Evolutionary conservation across 177 flowering plant genomes (phyloP).

Genomic region (Telopea speciosissima): DNA sequence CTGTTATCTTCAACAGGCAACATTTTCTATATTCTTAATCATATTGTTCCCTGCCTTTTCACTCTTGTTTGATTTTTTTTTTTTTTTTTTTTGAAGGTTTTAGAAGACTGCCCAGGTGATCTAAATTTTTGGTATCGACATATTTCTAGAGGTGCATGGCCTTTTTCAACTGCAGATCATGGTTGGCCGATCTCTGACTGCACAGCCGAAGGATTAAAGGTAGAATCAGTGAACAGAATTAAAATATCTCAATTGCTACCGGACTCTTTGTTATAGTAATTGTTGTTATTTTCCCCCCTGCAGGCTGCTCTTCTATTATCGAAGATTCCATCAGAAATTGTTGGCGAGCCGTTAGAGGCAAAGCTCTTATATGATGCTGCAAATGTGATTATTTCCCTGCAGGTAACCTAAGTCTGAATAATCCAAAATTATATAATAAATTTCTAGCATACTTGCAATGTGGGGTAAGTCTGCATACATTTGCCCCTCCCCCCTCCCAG

Average conservation of each 20-base stretch:
- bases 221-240: conserved; percentile 15
- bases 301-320: conserved; percentile 46
- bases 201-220: conserved; percentile 86
- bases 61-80: background rate
- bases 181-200: conserved; percentile 98
- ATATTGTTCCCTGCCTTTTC: background rate
- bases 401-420: conserved; percentile 29
- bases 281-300: background rate
- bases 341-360: conserved; percentile 44
- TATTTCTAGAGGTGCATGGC: conserved; percentile 94
- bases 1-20: background rate
- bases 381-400: conserved; percentile 56
- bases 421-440: background rate
- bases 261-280: conserved; percentile 6
- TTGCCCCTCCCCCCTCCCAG: no score
- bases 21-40: background rate
- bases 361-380: conserved; percentile 47
- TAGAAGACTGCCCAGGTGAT: conserved; percentile 65
- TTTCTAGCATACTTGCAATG: background rate
- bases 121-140: conserved; percentile 71
- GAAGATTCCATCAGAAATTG: conserved; percentile 34
- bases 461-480: no score
- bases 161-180: conserved; percentile 88
- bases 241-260: background rate
- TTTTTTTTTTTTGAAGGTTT: conserved; percentile 37